Evolutionary conservation across 2,329 filamentous ascomycete genomes (phyloP), one percentile per base, ranked within the genome.

Genomic region (Fusarium clavum): DNA sequence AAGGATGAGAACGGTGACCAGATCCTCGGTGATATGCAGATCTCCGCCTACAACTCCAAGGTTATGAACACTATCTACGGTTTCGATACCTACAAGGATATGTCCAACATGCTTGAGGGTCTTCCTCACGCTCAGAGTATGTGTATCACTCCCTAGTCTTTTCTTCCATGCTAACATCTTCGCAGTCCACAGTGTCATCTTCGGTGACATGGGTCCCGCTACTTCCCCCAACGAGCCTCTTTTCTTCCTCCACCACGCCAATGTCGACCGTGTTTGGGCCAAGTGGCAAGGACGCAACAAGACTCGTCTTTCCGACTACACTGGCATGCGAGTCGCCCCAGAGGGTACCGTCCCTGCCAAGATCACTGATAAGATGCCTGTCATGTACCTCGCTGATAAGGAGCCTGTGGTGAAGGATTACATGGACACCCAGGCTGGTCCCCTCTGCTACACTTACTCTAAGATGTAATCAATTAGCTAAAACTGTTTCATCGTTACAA

Each of bases 191-290:
- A 66, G 61, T 25, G 24, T 67, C 24, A 74, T 75, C 43, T 73
- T 72, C 0, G 73, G 73, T 11, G 73, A 75, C 4, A 75, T 75
- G 71, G 71, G 71, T 5, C 73, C 73, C 3, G 47, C 73, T n/a
- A 75, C 73, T n/a, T 73, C 72, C 8, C 73, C 75, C 6, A 73
- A 73, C 22, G 74, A 77, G 40, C 68, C 76, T n/a, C 60, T 77
- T 7, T 77, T 77, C 53, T 77, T 73, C 52, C 54, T 77, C 0
- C 76, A 77, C 38, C 76, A 77, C 24, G 67, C 68, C 12, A 75
- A 77, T 14, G 70, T 77, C 2, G 75, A 77, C 27, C 72, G 73
- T 5, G 69, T 45, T 22, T 71, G 62, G 63, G 55, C 61, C 4
- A 66, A 66, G 62, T 66, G 63, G 63, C 63, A 66, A 43, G 63